Conservation (phyloP, 2,329 filamentous ascomycete genomes). For the Colletotrichum liriopes region DNA sequence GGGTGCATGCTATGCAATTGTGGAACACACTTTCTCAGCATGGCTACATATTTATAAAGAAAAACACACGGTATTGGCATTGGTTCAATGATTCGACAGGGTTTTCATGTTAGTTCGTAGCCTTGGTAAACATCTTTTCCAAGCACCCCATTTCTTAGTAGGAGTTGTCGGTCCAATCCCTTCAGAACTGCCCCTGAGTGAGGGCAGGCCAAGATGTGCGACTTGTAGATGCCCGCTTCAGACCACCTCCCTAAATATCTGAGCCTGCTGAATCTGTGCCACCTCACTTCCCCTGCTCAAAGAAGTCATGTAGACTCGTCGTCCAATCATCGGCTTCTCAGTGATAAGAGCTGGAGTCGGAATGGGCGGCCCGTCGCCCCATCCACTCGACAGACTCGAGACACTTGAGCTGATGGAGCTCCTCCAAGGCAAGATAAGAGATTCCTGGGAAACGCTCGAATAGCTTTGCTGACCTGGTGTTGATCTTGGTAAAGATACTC, state of each 20-base stretch:
- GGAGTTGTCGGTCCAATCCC: too few relatives aligned
- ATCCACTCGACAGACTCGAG: slow-evolving; percentile 27
- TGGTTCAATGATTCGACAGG: too few relatives aligned
- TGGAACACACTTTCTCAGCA: too few relatives aligned
- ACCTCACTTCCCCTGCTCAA: background rate
- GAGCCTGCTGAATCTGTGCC: background rate
- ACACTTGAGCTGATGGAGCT: slow-evolving; percentile 3
- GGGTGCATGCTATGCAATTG: too few relatives aligned
- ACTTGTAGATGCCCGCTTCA: background rate
- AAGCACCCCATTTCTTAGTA: too few relatives aligned
- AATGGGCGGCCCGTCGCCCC: slow-evolving; percentile 13
- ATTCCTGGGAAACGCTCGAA: slow-evolving; percentile 11
- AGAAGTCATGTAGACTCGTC: background rate
- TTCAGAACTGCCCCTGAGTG: too few relatives aligned
- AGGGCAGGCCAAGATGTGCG: too few relatives aligned
- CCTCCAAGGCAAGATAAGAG: slow-evolving; percentile 4
- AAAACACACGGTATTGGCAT: too few relatives aligned
- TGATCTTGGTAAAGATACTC: background rate
- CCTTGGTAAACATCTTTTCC: too few relatives aligned
- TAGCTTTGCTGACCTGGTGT: background rate
- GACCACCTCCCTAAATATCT: background rate
- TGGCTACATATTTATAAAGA: too few relatives aligned
- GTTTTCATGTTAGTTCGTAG: too few relatives aligned
- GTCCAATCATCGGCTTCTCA: background rate
- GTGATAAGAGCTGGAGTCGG: slow-evolving; percentile 2